Conservation (phyloP, 2,329 filamentous ascomycete species). For the Colletotrichum lindemuthianum region DNA sequence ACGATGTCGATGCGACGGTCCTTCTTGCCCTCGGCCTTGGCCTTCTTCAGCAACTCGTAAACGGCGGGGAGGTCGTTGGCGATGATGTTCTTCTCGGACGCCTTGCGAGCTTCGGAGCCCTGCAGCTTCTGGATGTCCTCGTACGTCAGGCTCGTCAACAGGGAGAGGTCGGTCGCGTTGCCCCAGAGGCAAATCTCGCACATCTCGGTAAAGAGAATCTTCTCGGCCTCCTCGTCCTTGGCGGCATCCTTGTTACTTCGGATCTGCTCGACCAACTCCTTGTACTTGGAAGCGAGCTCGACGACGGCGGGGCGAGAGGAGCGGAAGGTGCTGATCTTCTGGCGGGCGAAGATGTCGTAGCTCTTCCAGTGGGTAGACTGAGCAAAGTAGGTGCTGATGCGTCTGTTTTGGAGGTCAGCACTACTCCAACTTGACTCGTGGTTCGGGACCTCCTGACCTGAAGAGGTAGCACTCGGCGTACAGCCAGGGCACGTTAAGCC, state of each 20-base stretch:
- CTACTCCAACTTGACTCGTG: background rate
- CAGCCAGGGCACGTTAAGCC: constrained; percentile 89
- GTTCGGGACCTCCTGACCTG: constrained; percentile 57
- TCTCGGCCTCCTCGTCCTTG: constrained; percentile 74
- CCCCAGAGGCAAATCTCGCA: constrained; percentile 97
- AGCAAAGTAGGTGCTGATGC: constrained; percentile 82
- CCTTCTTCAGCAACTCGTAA: constrained; percentile 74
- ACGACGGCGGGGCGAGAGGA: constrained; percentile 88
- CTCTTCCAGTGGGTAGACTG: constrained; percentile 84
- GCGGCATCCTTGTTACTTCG: constrained; percentile 61
- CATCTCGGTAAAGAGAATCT: constrained; percentile 88
- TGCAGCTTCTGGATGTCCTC: constrained; percentile 98
- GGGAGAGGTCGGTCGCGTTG: constrained; percentile 93
- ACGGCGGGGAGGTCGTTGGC: constrained; percentile 83
- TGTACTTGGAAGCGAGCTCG: constrained; percentile 83
- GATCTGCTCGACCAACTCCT: constrained; percentile 76
- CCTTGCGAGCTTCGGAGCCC: constrained; percentile 85
- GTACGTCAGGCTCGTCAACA: constrained; percentile 89
- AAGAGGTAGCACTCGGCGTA: constrained; percentile 96
- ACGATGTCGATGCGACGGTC: constrained; percentile 91
- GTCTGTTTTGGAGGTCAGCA: constrained; percentile 54
- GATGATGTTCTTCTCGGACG: constrained; percentile 89
- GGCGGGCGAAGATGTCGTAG: constrained; percentile 89
- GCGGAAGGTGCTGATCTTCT: constrained; percentile 92
- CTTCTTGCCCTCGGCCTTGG: constrained; percentile 69